Percentiles rank a stretch among this genome's conserved stretches.
Conservation (phyloP, 1,284 basidiomycete genomes). For the Gomphus bonarii region DNA sequence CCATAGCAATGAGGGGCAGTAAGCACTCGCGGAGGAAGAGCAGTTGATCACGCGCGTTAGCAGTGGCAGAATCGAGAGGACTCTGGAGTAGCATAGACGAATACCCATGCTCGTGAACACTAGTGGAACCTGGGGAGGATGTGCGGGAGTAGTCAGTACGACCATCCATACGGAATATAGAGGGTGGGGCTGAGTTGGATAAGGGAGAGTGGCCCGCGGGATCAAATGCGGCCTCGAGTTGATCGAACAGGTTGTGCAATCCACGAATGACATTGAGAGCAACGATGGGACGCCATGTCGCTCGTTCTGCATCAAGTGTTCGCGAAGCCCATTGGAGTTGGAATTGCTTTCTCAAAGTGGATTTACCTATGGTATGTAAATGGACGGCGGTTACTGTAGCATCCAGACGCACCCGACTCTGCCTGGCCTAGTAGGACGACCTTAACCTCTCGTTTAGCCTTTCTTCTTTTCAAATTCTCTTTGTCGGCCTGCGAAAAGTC, state of each 20-base stretch:
- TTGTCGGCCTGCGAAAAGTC: background rate
- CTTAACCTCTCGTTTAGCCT: slow-evolving; percentile 26
- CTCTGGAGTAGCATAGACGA: background rate
- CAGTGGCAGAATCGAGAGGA: slow-evolving; percentile 9
- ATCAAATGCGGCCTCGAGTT: slow-evolving; percentile 50
- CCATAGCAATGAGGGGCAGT: slow-evolving; percentile 47
- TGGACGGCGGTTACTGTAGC: background rate
- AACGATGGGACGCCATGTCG: slow-evolving; percentile 74
- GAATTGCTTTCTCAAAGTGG: slow-evolving; percentile 76
- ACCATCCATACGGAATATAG: slow-evolving; percentile 13
- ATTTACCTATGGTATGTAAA: slow-evolving; percentile 31
- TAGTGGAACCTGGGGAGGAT: slow-evolving; percentile 13
- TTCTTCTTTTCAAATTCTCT: slow-evolving; percentile 6
- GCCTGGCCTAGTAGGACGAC: slow-evolving; percentile 71
- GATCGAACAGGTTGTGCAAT: slow-evolving; percentile 61
- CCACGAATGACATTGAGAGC: slow-evolving; percentile 75
- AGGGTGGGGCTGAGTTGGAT: slow-evolving; percentile 4
- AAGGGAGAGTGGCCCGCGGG: slow-evolving; percentile 31
- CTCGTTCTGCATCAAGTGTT: slow-evolving; percentile 63
- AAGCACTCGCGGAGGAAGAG: slow-evolving; percentile 31
- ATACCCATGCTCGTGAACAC: slow-evolving; percentile 7
- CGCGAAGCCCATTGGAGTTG: slow-evolving; percentile 76
- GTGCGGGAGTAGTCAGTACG: slow-evolving; percentile 12
- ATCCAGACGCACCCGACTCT: slow-evolving; percentile 47
- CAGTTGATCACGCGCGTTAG: slow-evolving; percentile 6